phyloP scores from a whole-genome alignment of 345 rosid species.

The Syzygium grande region DNA sequence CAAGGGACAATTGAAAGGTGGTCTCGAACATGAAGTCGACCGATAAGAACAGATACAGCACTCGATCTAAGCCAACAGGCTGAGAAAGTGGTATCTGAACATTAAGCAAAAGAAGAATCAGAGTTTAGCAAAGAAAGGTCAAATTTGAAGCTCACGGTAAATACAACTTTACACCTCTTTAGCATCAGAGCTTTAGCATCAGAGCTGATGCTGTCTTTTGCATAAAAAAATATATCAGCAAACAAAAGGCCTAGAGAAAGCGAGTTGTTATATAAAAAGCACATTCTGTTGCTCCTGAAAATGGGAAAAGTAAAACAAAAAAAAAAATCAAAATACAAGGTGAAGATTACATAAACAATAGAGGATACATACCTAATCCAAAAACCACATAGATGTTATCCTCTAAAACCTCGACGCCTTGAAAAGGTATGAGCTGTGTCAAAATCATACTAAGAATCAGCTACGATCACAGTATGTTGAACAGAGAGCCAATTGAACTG shows the following conservation, averaged over 20 bases:
- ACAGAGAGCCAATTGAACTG: not conserved
- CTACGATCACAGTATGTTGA: conserved; percentile 6
- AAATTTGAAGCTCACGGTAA: not conserved
- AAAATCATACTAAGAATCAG: conserved; percentile 11
- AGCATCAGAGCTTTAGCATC: not conserved
- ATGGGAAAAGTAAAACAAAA: conserved; percentile 8
- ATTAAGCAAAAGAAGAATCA: not conserved
- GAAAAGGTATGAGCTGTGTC: conserved; percentile 29
- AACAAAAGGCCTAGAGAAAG: not conserved
- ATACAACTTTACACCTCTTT: not conserved
- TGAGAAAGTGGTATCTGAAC: not conserved
- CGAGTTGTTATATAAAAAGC: not conserved
- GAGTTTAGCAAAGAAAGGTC: not conserved
- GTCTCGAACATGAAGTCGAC: not conserved
- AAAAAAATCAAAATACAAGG: conserved; percentile 30
- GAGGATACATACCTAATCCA: conserved; percentile 25
- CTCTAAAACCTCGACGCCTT: conserved; percentile 20
- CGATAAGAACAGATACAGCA: not conserved
- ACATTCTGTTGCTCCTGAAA: not conserved
- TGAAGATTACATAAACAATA: conserved; percentile 15
- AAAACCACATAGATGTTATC: conserved; percentile 23
- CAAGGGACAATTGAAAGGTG: not conserved
- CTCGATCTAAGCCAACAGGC: not conserved
- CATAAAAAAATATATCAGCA: not conserved
- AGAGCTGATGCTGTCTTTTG: not conserved